Conservation (phyloP, 805 yeast species). For the Sugiyamaella qingdaonensis region DNA sequence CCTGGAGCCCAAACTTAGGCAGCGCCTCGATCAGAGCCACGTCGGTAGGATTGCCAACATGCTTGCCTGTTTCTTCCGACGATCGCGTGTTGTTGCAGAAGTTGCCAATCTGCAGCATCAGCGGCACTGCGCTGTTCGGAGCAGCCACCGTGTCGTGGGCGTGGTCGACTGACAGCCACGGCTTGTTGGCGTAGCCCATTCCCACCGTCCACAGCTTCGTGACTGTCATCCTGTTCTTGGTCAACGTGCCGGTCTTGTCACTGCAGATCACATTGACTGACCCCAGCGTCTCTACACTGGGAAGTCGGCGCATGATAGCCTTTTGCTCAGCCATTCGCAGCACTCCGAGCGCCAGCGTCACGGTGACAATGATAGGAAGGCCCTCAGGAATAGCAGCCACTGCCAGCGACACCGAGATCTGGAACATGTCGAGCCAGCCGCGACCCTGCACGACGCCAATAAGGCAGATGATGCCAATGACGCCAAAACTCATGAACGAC, state of each 20-base stretch:
- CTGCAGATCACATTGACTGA: constrained; percentile 91
- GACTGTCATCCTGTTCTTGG: constrained; percentile 88
- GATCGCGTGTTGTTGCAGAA: constrained; percentile 35
- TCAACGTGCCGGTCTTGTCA: constrained; percentile 87
- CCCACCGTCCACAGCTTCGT: constrained; percentile 77
- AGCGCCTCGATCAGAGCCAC: constrained; percentile 80
- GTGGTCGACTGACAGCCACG: constrained; percentile 17
- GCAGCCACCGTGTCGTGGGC: constrained; percentile 5
- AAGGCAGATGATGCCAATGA: constrained; percentile 87
- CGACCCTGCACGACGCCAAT: constrained; percentile 91
- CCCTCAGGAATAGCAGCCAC: constrained; percentile 99
- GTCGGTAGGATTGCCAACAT: constrained; percentile 91
- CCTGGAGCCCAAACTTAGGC: constrained; percentile 65
- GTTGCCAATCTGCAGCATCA: constrained; percentile 28
- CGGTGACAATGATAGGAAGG: constrained; percentile 95
- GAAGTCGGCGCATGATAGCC: constrained; percentile 91
- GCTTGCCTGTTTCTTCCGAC: constrained; percentile 57
- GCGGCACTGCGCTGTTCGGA: constrained; percentile 18
- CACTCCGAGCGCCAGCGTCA: constrained; percentile 93
- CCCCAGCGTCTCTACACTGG: constrained; percentile 93
- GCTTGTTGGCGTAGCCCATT: constrained; percentile 22
- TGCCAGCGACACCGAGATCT: constrained; percentile 92
- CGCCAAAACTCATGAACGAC: constrained; percentile 74
- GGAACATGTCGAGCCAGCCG: constrained; percentile 96
- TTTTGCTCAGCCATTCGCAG: constrained; percentile 91